These are phyloP conservation scores for Trypanosoma scelopori DNA, from an alignment of 208 protist genomes.

Conservation along the genomic window DNA sequence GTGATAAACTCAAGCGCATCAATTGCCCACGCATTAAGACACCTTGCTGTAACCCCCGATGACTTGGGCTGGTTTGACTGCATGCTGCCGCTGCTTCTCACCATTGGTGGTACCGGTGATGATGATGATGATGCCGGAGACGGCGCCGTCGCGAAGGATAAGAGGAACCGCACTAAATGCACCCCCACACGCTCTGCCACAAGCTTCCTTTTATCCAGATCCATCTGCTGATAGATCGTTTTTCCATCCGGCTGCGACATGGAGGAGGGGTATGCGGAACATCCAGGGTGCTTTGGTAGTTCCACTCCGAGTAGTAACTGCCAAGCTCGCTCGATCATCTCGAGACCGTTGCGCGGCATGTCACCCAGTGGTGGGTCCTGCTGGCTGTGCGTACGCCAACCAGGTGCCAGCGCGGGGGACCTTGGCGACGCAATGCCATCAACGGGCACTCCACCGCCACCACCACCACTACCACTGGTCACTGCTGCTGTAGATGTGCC, in stretches of 20 bases:
- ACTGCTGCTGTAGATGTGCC: slow-evolving; percentile 13
- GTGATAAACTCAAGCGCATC: slow-evolving; percentile 25
- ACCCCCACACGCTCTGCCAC: slow-evolving; percentile 16
- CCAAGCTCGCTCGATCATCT: slow-evolving; percentile 25
- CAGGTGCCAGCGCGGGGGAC: neutral
- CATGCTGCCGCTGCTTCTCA: neutral
- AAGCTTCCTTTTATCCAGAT: slow-evolving; percentile 5
- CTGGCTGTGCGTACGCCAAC: neutral
- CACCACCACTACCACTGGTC: neutral
- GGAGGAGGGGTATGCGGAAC: neutral
- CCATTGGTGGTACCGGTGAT: neutral
- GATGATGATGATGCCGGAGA: neutral
- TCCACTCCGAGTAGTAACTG: slow-evolving; percentile 21
- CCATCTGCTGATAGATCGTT: slow-evolving; percentile 4
- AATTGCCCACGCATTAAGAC: slow-evolving; percentile 17
- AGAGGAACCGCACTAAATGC: slow-evolving; percentile 21
- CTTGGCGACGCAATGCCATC: neutral
- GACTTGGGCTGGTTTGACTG: neutral
- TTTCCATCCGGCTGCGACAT: neutral
- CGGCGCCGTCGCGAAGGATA: slow-evolving; percentile 18
- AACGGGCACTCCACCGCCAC: neutral
- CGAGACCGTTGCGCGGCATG: slow-evolving; percentile 20
- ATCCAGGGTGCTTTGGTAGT: neutral
- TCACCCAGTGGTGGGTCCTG: slow-evolving; percentile 1
- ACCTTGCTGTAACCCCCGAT: neutral